These are phyloP conservation scores for Phytophthora pluvialis DNA, from an alignment of 352 stramenopile species.

Conservation along the genomic window DNA sequence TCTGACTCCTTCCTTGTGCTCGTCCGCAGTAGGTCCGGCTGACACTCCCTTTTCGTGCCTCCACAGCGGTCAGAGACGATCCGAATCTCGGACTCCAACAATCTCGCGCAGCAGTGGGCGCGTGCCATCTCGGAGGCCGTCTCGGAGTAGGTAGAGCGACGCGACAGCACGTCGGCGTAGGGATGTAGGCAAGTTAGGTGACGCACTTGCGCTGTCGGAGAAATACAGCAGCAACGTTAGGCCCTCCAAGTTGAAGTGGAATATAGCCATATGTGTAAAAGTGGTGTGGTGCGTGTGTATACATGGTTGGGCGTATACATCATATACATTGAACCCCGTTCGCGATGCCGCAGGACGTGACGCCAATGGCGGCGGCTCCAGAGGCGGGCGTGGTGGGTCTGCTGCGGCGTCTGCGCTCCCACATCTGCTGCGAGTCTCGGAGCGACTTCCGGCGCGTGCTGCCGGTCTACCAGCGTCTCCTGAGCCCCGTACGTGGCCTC, in stretches of 20 bases:
- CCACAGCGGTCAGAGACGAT: conserved; percentile 63
- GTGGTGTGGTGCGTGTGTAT: conserved; percentile 13
- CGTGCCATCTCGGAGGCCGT: conserved; percentile 49
- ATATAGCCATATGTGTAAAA: conserved; percentile 18
- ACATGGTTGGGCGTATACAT: background rate
- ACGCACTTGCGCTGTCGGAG: no score
- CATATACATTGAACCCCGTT: background rate
- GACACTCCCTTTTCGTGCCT: conserved; percentile 6
- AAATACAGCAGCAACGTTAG: conserved; percentile 4
- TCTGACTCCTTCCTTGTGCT: background rate
- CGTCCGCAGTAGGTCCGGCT: background rate
- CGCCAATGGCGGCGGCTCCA: background rate
- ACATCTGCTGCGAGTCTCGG: conserved; percentile 26
- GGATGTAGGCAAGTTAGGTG: conserved; percentile 1
- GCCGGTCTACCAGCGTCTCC: conserved; percentile 53
- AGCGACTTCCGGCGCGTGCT: conserved; percentile 44
- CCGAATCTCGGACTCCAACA: conserved; percentile 63
- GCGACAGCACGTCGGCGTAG: background rate
- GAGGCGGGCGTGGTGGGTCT: conserved; percentile 45
- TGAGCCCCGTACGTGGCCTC: conserved; percentile 47
- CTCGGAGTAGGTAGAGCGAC: conserved; percentile 34
- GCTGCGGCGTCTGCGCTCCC: conserved; percentile 46
- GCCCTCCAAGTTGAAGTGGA: conserved; percentile 11
- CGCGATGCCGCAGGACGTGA: background rate
- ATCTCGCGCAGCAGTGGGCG: conserved; percentile 69